Evolutionary conservation across 2,329 filamentous ascomycete genomes (phyloP).

Genomic region (Cordyceps farinosa): DNA sequence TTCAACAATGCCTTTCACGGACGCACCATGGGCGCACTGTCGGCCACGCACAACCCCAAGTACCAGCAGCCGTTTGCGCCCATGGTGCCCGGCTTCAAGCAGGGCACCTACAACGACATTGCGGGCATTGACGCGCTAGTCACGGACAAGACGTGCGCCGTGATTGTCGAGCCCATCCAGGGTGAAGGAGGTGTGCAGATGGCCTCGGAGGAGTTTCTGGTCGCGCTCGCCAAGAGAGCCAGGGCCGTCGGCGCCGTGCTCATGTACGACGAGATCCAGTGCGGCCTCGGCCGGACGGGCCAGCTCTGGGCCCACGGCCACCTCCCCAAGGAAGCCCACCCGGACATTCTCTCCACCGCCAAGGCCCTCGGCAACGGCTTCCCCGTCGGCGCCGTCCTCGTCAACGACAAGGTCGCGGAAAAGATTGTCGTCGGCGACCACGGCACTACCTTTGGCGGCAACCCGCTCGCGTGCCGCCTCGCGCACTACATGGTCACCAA

Average conservation of each 20-base stretch:
- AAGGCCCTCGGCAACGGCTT: conserved; percentile 97
- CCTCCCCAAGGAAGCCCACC: conserved; percentile 76
- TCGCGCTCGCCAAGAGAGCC: conserved; percentile 78
- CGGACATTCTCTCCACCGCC: conserved; percentile 88
- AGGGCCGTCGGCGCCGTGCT: conserved; percentile 83
- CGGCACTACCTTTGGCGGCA: conserved; percentile 91
- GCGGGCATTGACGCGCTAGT: conserved; percentile 68
- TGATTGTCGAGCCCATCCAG: conserved; percentile 96
- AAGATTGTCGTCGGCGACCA: conserved; percentile 67
- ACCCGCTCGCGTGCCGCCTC: conserved; percentile 78
- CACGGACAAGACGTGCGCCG: conserved; percentile 82
- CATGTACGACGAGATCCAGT: conserved; percentile 97
- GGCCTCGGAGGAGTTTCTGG: conserved; percentile 77
- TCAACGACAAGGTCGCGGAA: conserved; percentile 41
- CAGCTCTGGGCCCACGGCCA: conserved; percentile 82
- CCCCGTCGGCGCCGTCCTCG: conserved; percentile 73
- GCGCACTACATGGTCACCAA: conserved; percentile 82
- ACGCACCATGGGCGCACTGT: conserved; percentile 89
- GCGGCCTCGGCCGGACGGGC: conserved; percentile 83
- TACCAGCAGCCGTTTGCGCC: conserved; percentile 94
- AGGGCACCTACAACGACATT: conserved; percentile 82
- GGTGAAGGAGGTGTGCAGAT: conserved; percentile 91
- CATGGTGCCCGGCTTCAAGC: conserved; percentile 90
- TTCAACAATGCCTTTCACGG: conserved; percentile 94
- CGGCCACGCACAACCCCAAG: conserved; percentile 96